Conservation (phyloP, 2,329 filamentous ascomycete genomes). For the Verticillium longisporum region DNA sequence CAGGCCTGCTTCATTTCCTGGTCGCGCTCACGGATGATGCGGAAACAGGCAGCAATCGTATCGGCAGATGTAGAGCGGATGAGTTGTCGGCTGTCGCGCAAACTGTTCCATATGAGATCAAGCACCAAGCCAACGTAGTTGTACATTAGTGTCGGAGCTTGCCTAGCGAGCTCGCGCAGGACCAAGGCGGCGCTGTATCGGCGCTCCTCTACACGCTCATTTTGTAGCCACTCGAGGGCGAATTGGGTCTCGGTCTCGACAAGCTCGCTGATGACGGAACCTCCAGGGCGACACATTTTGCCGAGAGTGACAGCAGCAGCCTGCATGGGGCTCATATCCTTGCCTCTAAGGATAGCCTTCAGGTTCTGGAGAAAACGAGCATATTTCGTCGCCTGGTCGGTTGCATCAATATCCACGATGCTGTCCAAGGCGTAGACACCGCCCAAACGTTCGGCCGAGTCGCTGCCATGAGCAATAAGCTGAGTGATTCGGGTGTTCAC, state of each 20-base stretch:
- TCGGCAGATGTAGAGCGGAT: constrained; percentile 90
- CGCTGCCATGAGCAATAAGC: constrained; percentile 77
- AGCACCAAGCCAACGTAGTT: constrained; percentile 92
- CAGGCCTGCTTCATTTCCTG: constrained; percentile 78
- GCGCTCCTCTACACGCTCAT: constrained; percentile 86
- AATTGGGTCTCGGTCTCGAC: constrained; percentile 97
- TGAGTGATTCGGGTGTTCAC: constrained; percentile 52
- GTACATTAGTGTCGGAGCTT: constrained; percentile 93
- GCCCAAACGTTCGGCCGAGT: constrained; percentile 81
- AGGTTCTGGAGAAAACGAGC: constrained; percentile 90
- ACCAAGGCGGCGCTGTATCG: constrained; percentile 90
- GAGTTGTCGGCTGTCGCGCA: constrained; percentile 82
- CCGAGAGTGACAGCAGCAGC: constrained; percentile 84
- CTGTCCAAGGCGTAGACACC: constrained; percentile 88
- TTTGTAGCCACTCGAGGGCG: constrained; percentile 92
- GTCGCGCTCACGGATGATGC: constrained; percentile 91
- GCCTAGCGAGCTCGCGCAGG: constrained; percentile 81
- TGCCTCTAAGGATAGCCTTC: constrained; percentile 79
- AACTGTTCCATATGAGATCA: constrained; percentile 90
- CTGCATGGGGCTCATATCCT: constrained; percentile 86
- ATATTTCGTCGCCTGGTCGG: constrained; percentile 88
- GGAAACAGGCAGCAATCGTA: constrained; percentile 89
- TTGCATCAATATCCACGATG: constrained; percentile 92
- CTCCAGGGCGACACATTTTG: constrained; percentile 84
- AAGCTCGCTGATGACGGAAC: constrained; percentile 87